Conservation (phyloP, 225 moss, liverwort and hornwort species). For the Bryum argenteum region DNA sequence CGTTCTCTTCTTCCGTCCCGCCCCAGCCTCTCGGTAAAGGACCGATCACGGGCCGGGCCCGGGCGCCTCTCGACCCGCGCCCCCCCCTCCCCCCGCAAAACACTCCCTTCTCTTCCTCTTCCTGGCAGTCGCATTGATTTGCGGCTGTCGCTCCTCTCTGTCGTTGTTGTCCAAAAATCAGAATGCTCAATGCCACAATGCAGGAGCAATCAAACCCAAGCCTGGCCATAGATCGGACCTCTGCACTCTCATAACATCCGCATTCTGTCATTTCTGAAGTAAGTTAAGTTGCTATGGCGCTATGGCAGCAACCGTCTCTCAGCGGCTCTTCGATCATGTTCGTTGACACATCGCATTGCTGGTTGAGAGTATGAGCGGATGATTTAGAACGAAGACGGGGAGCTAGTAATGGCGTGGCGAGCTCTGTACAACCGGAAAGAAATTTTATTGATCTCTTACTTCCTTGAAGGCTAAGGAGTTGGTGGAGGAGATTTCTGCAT, state of each 20-base stretch:
- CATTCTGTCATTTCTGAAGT: neutral
- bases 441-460: neutral
- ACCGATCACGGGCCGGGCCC: neutral
- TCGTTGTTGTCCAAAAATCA: slow-evolving; percentile 16
- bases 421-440: slow-evolving; percentile 15
- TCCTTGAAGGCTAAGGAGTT: neutral
- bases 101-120: slow-evolving; percentile 14
- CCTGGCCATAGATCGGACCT: slow-evolving; percentile 24
- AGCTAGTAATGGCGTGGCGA: slow-evolving; percentile 33
- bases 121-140: slow-evolving; percentile 26
- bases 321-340: slow-evolving; percentile 5
- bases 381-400: slow-evolving; percentile 18
- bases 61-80: neutral
- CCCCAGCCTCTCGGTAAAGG: neutral
- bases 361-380: neutral
- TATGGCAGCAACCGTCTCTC: slow-evolving; percentile 26
- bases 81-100: neutral
- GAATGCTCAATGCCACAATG: neutral
- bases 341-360: slow-evolving; percentile 26
- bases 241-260: neutral
- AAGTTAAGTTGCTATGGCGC: slow-evolving; percentile 10
- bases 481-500: no score
- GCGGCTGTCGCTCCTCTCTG: neutral
- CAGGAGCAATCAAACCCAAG: neutral
- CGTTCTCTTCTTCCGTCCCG: neutral